A percentile compares a stretch with the other conserved stretches of the same genome.
Conservation (phyloP, 208 protist genomes). For the Sergeia podlipaevii region DNA sequence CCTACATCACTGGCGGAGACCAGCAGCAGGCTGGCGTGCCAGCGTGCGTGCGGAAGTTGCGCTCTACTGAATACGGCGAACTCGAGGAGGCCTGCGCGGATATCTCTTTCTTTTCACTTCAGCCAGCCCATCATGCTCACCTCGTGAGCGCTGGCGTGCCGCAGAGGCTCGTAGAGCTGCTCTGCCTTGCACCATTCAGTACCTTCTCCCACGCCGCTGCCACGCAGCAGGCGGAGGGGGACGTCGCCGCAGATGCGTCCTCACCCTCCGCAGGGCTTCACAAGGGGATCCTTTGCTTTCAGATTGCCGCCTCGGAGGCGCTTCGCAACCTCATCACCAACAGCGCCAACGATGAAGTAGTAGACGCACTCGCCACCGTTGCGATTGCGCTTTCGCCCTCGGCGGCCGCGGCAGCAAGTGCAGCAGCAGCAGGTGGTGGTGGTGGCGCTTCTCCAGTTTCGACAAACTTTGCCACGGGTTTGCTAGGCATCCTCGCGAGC, state of each 20-base stretch:
- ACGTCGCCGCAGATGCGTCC: neutral
- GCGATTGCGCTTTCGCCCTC: neutral
- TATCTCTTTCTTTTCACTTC: slow-evolving; percentile 36
- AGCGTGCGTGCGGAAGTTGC: slow-evolving; percentile 42
- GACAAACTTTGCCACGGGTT: slow-evolving; percentile 19
- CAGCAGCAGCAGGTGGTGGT: slow-evolving; percentile 9
- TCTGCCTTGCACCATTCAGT: slow-evolving; percentile 17
- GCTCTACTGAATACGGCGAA: slow-evolving; percentile 21
- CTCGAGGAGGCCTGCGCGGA: slow-evolving; percentile 61
- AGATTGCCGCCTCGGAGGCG: slow-evolving; percentile 51
- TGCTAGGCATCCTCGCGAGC: slow-evolving; percentile 21
- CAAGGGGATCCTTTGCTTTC: slow-evolving; percentile 39
- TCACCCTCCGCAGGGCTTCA: neutral
- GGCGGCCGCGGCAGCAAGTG: neutral
- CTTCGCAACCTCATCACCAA: slow-evolving; percentile 63
- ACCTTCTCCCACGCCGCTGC: neutral
- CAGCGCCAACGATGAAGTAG: slow-evolving; percentile 47
- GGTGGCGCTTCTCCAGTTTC: too few relatives aligned
- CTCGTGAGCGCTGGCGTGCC: slow-evolving; percentile 35
- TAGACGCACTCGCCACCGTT: slow-evolving; percentile 29
- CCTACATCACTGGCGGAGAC: neutral
- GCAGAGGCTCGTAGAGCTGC: slow-evolving; percentile 44
- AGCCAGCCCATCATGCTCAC: slow-evolving; percentile 25
- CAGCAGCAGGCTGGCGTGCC: slow-evolving; percentile 8
- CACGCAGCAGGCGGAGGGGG: neutral